Conservation (phyloP, 108 stramenopile species). For the Heterococcus sp. region DNA sequence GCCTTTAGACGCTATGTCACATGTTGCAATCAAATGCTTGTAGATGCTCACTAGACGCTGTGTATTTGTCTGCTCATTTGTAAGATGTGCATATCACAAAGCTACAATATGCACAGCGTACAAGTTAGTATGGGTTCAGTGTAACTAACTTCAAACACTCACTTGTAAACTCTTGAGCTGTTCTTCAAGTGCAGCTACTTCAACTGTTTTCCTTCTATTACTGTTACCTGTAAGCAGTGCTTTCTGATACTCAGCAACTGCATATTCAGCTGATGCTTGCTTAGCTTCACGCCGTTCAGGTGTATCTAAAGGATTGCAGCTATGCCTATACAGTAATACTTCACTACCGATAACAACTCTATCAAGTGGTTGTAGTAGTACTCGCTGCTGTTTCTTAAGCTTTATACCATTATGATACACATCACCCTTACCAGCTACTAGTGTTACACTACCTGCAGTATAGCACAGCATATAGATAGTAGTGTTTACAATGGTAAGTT, state of each 20-base stretch:
- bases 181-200: constrained; percentile 18
- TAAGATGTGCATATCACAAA: too few relatives aligned
- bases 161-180: constrained; percentile 27
- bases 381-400: constrained; percentile 18
- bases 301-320: not conserved
- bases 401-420: constrained; percentile 52
- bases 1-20: too few relatives aligned
- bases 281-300: constrained; percentile 6
- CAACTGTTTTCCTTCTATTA: constrained; percentile 13
- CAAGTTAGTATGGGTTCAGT: too few relatives aligned
- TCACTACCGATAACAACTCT: constrained; percentile 54
- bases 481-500: too few relatives aligned
- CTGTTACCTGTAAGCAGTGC: constrained; percentile 13
- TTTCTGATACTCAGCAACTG: constrained; percentile 51
- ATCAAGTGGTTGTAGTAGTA: constrained; percentile 37
- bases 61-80: too few relatives aligned
- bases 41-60: too few relatives aligned
- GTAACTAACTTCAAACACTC: too few relatives aligned
- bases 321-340: constrained; percentile 17
- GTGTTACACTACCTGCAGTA: constrained; percentile 6
- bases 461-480: too few relatives aligned
- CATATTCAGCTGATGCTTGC: constrained; percentile 44
- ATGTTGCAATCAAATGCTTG: too few relatives aligned
- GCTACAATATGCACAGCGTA: too few relatives aligned
- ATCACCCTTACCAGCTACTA: constrained; percentile 54